A percentile compares a stretch with the other conserved stretches of the same genome.
Evolutionary conservation across 2,329 filamentous ascomycete species (phyloP).

Genomic region (Amauroascus verrucosus): DNA sequence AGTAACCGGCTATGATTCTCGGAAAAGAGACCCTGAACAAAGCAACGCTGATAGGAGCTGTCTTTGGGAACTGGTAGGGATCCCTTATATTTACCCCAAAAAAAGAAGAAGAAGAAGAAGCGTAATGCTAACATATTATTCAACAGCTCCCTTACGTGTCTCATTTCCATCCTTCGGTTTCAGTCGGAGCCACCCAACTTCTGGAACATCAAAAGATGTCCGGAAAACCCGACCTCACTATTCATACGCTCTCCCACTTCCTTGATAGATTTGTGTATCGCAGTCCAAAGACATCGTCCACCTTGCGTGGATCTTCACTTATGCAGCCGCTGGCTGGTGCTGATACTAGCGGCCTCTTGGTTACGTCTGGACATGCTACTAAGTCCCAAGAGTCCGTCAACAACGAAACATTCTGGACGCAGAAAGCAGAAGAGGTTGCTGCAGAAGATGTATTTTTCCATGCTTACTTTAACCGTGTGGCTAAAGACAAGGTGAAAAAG

Average conservation of each 20-base stretch:
- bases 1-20: constrained; percentile 59
- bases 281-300: constrained; percentile 62
- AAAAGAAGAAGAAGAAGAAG: background rate
- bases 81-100: background rate
- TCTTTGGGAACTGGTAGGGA: constrained; percentile 74
- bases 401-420: constrained; percentile 80
- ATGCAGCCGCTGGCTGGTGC: constrained; percentile 82
- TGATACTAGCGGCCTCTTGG: constrained; percentile 50
- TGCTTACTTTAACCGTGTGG: constrained; percentile 75
- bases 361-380: constrained; percentile 49
- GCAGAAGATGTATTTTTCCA: constrained; percentile 98
- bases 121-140: constrained; percentile 10
- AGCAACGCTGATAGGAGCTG: constrained; percentile 89
- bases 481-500: constrained; percentile 50
- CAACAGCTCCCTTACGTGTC: constrained; percentile 52
- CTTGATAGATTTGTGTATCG: constrained; percentile 98
- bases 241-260: constrained; percentile 89
- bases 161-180: constrained; percentile 91
- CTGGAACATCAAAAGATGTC: constrained; percentile 60
- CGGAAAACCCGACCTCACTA: constrained; percentile 79
- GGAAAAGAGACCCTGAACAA: constrained; percentile 83
- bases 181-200: constrained; percentile 66
- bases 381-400: constrained; percentile 62
- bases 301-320: constrained; percentile 70
- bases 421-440: constrained; percentile 75